A percentile compares a stretch with the other conserved stretches of the same genome.
phyloP scores from a whole-genome alignment of 2,329 filamentous ascomycete species.

The Calycina marina region DNA sequence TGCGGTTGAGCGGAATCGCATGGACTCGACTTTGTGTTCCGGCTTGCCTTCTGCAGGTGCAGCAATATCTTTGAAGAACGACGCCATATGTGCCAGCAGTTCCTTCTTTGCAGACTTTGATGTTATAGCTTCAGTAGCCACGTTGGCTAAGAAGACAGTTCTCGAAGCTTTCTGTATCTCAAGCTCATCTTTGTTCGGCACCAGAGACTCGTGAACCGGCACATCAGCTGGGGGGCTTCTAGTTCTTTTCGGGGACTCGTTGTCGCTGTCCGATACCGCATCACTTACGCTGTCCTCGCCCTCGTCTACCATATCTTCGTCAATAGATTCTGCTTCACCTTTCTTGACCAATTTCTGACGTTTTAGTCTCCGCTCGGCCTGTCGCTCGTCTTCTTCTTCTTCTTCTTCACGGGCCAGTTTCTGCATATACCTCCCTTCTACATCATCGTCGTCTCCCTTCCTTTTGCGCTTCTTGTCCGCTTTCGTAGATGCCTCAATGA shows the following conservation, averaged over 20 bases:
- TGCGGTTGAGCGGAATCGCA: conserved; percentile 87
- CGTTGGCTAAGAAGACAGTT: conserved; percentile 87
- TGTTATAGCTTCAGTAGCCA: conserved; percentile 68
- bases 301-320: conserved; percentile 16
- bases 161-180: conserved; percentile 76
- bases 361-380: conserved; percentile 30
- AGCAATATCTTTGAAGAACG: conserved; percentile 46
- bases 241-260: conserved; percentile 18
- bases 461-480: conserved; percentile 46
- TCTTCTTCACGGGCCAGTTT: conserved; percentile 46
- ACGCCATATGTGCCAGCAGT: conserved; percentile 62
- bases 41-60: conserved; percentile 29
- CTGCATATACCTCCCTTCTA: conserved; percentile 56
- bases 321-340: conserved; percentile 23
- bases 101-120: conserved; percentile 70
- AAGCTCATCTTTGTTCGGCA: conserved; percentile 34
- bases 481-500: conserved; percentile 28
- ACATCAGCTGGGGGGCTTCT: conserved; percentile 28
- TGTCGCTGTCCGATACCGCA: conserved; percentile 13
- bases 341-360: conserved; percentile 33
- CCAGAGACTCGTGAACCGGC: conserved; percentile 39
- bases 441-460: conserved; percentile 46
- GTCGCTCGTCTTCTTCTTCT: conserved; percentile 34
- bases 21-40: conserved; percentile 67
- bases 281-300: conserved; percentile 13